Evolutionary conservation across 441 rosid genomes (phyloP).

Genomic region (Pelargonium cotyledonis): DNA sequence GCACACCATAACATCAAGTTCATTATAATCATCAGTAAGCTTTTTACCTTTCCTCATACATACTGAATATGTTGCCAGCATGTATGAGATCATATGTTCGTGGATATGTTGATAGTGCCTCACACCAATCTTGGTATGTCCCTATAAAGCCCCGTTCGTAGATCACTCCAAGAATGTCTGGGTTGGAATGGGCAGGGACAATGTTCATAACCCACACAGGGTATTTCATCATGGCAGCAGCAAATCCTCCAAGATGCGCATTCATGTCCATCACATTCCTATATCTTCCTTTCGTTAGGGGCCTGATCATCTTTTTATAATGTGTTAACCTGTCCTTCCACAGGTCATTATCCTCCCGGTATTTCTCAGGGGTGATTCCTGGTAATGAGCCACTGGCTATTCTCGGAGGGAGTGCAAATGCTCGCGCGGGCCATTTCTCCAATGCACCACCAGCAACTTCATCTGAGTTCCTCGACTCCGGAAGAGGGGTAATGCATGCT

Average conservation of each 20-base stretch:
- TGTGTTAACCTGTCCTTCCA: slow-evolving; percentile 78
- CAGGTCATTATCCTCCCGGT: slow-evolving; percentile 46
- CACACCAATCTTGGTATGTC: slow-evolving; percentile 95
- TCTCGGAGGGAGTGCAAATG: neutral
- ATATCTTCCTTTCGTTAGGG: slow-evolving; percentile 53
- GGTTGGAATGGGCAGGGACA: slow-evolving; percentile 70
- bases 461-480: neutral
- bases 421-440: slow-evolving; percentile 1
- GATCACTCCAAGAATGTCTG: slow-evolving; percentile 63
- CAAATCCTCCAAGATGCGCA: slow-evolving; percentile 83
- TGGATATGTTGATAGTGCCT: slow-evolving; percentile 94
- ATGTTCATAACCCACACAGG: slow-evolving; percentile 98
- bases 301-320: slow-evolving; percentile 72
- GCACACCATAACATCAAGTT: neutral
- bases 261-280: slow-evolving; percentile 98
- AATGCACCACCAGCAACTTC: neutral
- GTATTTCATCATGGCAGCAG: slow-evolving; percentile 62
- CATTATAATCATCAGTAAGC: neutral
- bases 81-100: slow-evolving; percentile 93
- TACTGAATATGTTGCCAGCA: slow-evolving; percentile 73
- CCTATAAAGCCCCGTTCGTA: slow-evolving; percentile 91
- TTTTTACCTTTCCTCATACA: slow-evolving; percentile 73
- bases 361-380: neutral
- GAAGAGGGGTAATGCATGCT: slow-evolving; percentile 1
- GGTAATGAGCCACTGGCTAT: neutral